These are phyloP conservation scores for Amesomyces nigricolor DNA, from an alignment of 2,329 filamentous ascomycete species.

Conservation along the genomic window DNA sequence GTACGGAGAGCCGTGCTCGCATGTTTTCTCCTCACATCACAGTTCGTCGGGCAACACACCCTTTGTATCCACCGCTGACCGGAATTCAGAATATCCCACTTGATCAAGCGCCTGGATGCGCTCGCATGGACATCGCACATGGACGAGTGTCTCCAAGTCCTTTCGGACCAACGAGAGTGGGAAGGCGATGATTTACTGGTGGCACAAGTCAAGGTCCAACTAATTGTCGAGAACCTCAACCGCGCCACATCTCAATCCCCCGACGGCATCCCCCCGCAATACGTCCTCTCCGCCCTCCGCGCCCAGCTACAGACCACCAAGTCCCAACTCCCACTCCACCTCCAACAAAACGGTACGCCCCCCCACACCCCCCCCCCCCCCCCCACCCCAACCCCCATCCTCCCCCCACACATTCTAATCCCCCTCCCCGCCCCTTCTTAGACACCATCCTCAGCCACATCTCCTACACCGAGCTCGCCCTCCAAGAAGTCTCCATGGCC, in stretches of 20 bases:
- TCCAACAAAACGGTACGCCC: slow-evolving; percentile 24
- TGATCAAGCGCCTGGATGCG: slow-evolving; percentile 43
- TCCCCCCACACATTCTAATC: no score
- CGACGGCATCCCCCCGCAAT: slow-evolving; percentile 23
- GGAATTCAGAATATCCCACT: slow-evolving; percentile 23
- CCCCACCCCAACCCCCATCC: no score
- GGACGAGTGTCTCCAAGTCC: slow-evolving; percentile 48
- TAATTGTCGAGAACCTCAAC: slow-evolving; percentile 34
- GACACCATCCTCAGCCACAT: slow-evolving; percentile 34
- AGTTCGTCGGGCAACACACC: slow-evolving; percentile 29
- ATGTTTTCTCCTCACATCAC: slow-evolving; percentile 39
- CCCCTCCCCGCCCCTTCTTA: slow-evolving; percentile 22
- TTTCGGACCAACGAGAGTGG: slow-evolving; percentile 42
- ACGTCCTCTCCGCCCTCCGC: slow-evolving; percentile 26
- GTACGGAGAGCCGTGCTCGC: slow-evolving; percentile 45
- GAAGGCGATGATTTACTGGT: slow-evolving; percentile 46
- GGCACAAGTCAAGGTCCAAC: slow-evolving; percentile 37
- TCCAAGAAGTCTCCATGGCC: slow-evolving; percentile 33
- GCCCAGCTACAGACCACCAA: slow-evolving; percentile 27
- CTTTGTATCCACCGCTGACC: slow-evolving; percentile 2
- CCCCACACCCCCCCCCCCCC: no score
- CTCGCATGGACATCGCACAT: slow-evolving; percentile 54
- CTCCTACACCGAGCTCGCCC: slow-evolving; percentile 33
- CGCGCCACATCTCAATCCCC: slow-evolving; percentile 22
- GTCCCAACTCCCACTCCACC: slow-evolving; percentile 22